A percentile compares a stretch with the other conserved stretches of the same genome.
Conservation (phyloP, 2,329 filamentous ascomycete species). For the Claviceps quebecensis region DNA sequence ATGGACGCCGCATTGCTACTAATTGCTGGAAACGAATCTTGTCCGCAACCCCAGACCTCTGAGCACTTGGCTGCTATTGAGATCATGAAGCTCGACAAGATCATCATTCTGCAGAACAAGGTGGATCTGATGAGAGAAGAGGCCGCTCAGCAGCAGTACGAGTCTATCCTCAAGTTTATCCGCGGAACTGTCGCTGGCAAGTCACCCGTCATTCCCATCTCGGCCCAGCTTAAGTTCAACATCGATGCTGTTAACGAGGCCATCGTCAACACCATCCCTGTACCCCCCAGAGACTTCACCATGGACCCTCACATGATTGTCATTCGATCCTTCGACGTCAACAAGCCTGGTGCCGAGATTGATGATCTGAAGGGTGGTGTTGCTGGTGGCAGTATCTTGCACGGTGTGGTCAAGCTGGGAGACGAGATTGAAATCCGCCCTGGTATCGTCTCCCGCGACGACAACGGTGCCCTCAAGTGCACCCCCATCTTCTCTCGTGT, state of each 20-base stretch:
- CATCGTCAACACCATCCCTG: conserved; percentile 87
- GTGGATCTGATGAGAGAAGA: conserved; percentile 97
- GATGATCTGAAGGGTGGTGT: conserved; percentile 98
- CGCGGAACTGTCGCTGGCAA: conserved; percentile 92
- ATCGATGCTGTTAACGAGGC: conserved; percentile 96
- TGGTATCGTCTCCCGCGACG: conserved; percentile 94
- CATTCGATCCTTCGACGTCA: conserved; percentile 98
- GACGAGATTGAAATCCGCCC: conserved; percentile 98
- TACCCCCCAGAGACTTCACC: conserved; percentile 81
- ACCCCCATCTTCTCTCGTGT: conserved; percentile 94
- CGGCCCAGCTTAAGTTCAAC: conserved; percentile 98
- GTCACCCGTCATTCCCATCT: conserved; percentile 89
- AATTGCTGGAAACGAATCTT: conserved; percentile 96
- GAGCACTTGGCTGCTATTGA: conserved; percentile 98
- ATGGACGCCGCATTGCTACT: conserved; percentile 96
- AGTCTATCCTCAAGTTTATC: conserved; percentile 97
- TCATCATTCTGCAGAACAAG: conserved; percentile 99
- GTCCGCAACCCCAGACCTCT: conserved; percentile 94
- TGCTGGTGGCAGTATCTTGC: conserved; percentile 90
- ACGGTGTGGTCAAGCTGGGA: conserved; percentile 89
- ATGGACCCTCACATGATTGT: conserved; percentile 96
- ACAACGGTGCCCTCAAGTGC: conserved; percentile 87
- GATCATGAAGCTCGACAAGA: conserved; percentile 99
- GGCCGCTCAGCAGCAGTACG: conserved; percentile 82
- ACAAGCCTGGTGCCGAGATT: conserved; percentile 98